Evolutionary conservation across 1,284 basidiomycete species (phyloP).

Genomic region (Austroboletus olivaceoglutinosus): DNA sequence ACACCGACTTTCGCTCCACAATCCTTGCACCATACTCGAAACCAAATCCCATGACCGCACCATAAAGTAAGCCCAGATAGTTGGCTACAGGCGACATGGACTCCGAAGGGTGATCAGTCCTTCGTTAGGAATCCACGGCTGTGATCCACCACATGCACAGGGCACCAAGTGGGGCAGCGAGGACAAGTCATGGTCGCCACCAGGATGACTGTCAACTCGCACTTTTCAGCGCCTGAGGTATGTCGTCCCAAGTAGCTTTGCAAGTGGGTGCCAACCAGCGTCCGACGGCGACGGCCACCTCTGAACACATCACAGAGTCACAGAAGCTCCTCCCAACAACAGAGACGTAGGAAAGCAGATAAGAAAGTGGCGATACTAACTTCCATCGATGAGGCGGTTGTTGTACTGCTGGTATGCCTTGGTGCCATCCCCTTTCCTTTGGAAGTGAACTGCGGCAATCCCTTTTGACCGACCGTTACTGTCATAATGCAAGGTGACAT

Average conservation of each 20-base stretch:
- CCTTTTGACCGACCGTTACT: constrained; percentile 86
- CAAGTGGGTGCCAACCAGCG: constrained; percentile 23
- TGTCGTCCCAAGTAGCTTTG: constrained; percentile 28
- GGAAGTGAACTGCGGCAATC: constrained; percentile 84
- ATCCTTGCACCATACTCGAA: constrained; percentile 34
- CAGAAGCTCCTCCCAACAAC: constrained; percentile 21
- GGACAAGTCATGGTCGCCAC: constrained; percentile 34
- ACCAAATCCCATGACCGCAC: constrained; percentile 36
- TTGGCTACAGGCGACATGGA: constrained; percentile 26
- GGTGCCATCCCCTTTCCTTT: constrained; percentile 83
- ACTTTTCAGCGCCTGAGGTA: constrained; percentile 28
- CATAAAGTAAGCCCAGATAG: constrained; percentile 26
- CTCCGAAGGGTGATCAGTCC: constrained; percentile 33
- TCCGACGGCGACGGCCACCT: constrained; percentile 23
- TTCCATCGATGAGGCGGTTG: constrained; percentile 99
- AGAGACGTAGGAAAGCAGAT: constrained; percentile 35
- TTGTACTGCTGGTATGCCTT: constrained; percentile 95
- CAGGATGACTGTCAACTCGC: constrained; percentile 32
- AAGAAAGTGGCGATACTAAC: constrained; percentile 80
- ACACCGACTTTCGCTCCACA: constrained; percentile 26
- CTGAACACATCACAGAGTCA: constrained; percentile 4
- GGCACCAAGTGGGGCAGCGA: constrained; percentile 22
- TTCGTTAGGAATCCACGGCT: constrained; percentile 23
- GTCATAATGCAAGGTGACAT: constrained; percentile 87
- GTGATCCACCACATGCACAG: constrained; percentile 23